Evolutionary conservation across 306 rosid species (phyloP).

Genomic region (Urtica urens): DNA sequence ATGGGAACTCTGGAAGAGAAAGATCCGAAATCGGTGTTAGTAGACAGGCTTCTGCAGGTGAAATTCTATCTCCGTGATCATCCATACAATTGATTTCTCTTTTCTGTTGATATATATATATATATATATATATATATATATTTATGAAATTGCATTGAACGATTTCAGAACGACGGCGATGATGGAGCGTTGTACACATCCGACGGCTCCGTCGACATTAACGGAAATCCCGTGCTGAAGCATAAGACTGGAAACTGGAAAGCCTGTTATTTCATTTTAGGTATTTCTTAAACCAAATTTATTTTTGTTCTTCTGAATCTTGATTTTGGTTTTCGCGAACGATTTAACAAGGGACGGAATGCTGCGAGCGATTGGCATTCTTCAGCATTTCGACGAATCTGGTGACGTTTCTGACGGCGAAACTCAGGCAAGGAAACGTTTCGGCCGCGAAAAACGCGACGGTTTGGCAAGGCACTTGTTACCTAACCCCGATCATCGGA

Average conservation of each 20-base stretch:
- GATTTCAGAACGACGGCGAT: conserved; percentile 25
- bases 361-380: conserved; percentile 9
- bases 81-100: neutral
- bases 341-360: conserved; percentile 1
- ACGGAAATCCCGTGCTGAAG: conserved; percentile 37
- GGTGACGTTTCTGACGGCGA: conserved; percentile 20
- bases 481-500: conserved; percentile 21
- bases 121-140: no score
- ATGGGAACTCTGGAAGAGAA: no score
- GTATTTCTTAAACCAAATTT: no score
- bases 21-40: no score
- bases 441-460: conserved; percentile 25
- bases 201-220: conserved; percentile 38
- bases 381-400: conserved; percentile 25
- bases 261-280: conserved; percentile 50
- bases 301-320: no score
- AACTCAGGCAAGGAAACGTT: conserved; percentile 21
- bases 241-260: conserved; percentile 43
- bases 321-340: no score
- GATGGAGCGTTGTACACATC: conserved; percentile 29
- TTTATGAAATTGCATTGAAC: no score
- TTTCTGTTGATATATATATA: no score
- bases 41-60: no score
- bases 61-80: neutral
- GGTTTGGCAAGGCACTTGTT: conserved; percentile 29